phyloP scores from a whole-genome alignment of 176 grass and related monocot genomes.

The Zoysia pacifica region DNA sequence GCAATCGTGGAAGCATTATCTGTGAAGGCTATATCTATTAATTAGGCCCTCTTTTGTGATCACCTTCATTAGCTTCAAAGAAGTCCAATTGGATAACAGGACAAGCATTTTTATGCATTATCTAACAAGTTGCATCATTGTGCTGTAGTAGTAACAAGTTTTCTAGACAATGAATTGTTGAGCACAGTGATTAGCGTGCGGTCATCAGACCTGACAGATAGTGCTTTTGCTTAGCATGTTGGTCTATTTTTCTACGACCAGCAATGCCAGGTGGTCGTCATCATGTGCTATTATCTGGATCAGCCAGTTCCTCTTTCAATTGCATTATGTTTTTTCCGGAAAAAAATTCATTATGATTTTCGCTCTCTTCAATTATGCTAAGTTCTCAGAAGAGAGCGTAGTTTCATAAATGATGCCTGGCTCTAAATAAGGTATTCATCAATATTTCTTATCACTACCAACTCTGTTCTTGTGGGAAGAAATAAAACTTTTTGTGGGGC shows the following conservation, averaged over 20 bases:
- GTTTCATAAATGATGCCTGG: conserved; percentile 34
- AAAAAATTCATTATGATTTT: conserved; percentile 6
- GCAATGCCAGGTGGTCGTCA: not conserved
- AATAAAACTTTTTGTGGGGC: conserved; percentile 23
- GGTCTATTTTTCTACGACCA: conserved; percentile 15
- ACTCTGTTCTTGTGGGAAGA: conserved; percentile 37
- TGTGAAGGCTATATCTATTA: conserved; percentile 15
- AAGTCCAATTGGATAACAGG: conserved; percentile 15
- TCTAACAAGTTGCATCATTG: conserved; percentile 31
- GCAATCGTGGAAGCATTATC: conserved; percentile 30
- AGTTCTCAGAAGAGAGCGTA: conserved; percentile 22
- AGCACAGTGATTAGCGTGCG: conserved; percentile 4
- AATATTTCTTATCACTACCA: conserved; percentile 37
- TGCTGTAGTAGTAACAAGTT: conserved; percentile 13
- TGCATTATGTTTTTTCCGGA: not conserved
- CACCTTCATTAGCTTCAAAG: conserved; percentile 47
- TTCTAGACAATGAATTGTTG: not conserved
- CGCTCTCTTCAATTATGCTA: conserved; percentile 31
- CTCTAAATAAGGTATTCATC: conserved; percentile 27
- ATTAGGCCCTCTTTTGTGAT: conserved; percentile 32
- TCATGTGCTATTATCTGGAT: no score
- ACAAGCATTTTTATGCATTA: conserved; percentile 45
- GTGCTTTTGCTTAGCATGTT: conserved; percentile 24
- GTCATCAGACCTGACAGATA: not conserved
- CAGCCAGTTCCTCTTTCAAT: not conserved